Conservation (phyloP, 2,329 filamentous ascomycete species). For the Phyllosticta citrichinensis region DNA sequence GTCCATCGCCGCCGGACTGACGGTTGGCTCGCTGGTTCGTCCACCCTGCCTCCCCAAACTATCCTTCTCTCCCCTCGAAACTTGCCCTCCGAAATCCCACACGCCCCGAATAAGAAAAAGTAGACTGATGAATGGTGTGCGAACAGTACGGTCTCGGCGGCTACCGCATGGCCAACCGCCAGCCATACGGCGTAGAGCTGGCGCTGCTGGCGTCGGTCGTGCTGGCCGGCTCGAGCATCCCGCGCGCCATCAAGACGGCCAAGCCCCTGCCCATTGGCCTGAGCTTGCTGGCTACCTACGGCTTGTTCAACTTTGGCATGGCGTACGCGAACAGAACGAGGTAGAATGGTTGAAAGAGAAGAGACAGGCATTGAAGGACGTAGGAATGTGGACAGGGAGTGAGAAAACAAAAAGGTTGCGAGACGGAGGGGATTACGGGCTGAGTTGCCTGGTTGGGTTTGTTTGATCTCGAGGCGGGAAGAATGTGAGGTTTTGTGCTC, state of each 20-base stretch:
- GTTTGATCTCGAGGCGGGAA: no score
- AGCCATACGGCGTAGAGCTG: slow-evolving; percentile 77
- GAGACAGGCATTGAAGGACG: not conserved
- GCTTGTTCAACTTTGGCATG: slow-evolving; percentile 68
- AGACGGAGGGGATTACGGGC: no score
- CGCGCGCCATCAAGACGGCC: slow-evolving; percentile 68
- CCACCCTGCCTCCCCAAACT: slow-evolving; percentile 19
- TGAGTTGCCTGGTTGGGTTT: no score
- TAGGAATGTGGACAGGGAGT: not conserved
- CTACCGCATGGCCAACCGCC: slow-evolving; percentile 63
- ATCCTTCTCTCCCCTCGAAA: not conserved
- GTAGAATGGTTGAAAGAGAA: not conserved
- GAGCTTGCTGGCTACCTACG: slow-evolving; percentile 69
- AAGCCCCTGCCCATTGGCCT: slow-evolving; percentile 80
- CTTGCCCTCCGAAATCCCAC: no score
- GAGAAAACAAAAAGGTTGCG: not conserved
- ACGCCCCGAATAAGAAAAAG: no score
- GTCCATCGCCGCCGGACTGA: slow-evolving; percentile 73
- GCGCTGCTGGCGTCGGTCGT: slow-evolving; percentile 82
- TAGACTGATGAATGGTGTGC: not conserved
- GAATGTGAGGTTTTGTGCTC: no score
- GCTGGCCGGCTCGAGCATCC: slow-evolving; percentile 73
- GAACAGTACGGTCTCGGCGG: slow-evolving; percentile 63
- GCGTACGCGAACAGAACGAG: slow-evolving; percentile 40
- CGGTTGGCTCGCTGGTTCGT: slow-evolving; percentile 59